Percentiles rank a stretch among this genome's conserved stretches.
These are phyloP conservation scores for Aegilops umbellulata DNA, from an alignment of 176 grass and related monocot species.

Conservation along the genomic window DNA sequence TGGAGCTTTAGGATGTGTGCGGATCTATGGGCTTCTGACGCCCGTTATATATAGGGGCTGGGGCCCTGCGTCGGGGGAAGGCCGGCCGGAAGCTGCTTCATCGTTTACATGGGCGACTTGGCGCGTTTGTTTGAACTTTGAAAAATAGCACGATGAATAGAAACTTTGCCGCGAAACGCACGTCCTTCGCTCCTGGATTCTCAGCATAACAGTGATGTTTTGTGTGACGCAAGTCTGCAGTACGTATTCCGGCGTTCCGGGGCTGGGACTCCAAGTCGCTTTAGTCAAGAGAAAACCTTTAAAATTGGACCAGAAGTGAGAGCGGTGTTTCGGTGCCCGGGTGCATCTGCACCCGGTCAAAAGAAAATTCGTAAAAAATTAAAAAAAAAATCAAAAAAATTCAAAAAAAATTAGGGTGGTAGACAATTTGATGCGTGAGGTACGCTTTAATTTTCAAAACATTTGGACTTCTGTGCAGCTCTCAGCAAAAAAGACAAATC, in stretches of 20 bases:
- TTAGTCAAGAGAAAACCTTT: not conserved
- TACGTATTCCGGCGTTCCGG: not conserved
- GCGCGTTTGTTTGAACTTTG: constrained; percentile 14
- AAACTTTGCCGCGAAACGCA: not conserved
- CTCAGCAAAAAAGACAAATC: too few species aligned
- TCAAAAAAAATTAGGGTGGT: too few species aligned
- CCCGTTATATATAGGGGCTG: constrained; percentile 18
- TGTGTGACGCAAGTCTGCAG: not conserved
- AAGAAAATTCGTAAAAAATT: too few species aligned
- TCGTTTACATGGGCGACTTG: constrained; percentile 30
- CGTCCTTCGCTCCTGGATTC: not conserved
- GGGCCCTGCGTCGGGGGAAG: not conserved
- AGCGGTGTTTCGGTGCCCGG: too few species aligned
- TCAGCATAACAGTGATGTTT: not conserved
- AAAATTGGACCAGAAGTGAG: not conserved
- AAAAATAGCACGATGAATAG: not conserved
- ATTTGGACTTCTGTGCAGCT: too few species aligned
- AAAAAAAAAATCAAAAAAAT: too few species aligned
- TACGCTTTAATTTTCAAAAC: too few species aligned
- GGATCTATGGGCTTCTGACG: not conserved
- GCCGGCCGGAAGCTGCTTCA: constrained; percentile 20
- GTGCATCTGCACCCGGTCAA: too few species aligned
- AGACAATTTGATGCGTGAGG: too few species aligned
- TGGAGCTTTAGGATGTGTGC: not conserved
- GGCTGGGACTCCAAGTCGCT: not conserved